These are phyloP conservation scores for Lichtheimia hyalospora DNA, from an alignment of 371 early-diverging fungal species.

Conservation along the genomic window DNA sequence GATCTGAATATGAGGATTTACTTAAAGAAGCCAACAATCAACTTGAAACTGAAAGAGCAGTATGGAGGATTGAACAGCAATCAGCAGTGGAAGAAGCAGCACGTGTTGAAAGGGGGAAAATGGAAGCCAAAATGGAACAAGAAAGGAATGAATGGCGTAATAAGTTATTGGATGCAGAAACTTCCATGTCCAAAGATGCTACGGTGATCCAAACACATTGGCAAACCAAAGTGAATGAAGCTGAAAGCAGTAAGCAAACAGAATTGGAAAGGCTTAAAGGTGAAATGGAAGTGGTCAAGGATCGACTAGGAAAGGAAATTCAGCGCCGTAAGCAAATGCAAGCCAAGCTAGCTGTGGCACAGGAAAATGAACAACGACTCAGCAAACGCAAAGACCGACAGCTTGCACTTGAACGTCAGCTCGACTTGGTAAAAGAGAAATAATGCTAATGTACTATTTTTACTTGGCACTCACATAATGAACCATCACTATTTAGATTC, in stretches of 20 bases:
- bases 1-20: conserved; percentile 25
- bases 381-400: neutral
- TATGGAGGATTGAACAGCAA: conserved; percentile 28
- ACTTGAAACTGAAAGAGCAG: conserved; percentile 23
- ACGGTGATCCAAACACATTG: conserved; percentile 32
- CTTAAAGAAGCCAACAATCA: conserved; percentile 21
- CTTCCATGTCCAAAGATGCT: conserved; percentile 39
- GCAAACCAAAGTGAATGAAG: conserved; percentile 29
- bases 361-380: conserved; percentile 4
- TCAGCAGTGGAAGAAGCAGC: conserved; percentile 12
- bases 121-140: conserved; percentile 7
- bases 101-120: conserved; percentile 1
- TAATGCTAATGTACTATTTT: neutral
- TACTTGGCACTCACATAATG: neutral
- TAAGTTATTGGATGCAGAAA: conserved; percentile 27
- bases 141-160: conserved; percentile 26
- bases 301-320: conserved; percentile 37
- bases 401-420: conserved; percentile 3
- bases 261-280: conserved; percentile 23
- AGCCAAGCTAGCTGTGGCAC: conserved; percentile 1
- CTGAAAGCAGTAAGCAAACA: conserved; percentile 1
- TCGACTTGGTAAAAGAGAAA: neutral
- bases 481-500: neutral
- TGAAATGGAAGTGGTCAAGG: conserved; percentile 38
- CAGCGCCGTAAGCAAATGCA: conserved; percentile 25